Base-by-base conservation (phyloP, 345 rosid species). In the Clarkia xantiana region DNA sequence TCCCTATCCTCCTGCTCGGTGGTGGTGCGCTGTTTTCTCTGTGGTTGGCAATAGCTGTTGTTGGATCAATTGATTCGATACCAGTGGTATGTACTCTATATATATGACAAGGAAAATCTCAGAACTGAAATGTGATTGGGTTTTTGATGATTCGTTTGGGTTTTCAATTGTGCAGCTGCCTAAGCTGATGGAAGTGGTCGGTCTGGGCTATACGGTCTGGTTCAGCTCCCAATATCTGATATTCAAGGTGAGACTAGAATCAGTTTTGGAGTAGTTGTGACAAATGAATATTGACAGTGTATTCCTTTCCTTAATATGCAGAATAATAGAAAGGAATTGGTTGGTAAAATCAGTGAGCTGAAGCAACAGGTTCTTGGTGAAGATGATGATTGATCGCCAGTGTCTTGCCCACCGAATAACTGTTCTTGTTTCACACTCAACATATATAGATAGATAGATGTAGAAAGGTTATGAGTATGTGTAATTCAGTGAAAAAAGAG, bases 201-300 rank as follows among this genome's bases (percentile, higher is more conserved):
- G 98, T 59, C 79, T 91, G 23, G 89, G 84, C 63, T 91, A 79
- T 72, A 58, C 93, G 14, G 18, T 75, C 53, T 91, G 98, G 98
- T 91, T 91, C 69, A 60, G 68, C 40, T 63, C 67, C 15, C 88
- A 93, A 2, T 91, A 77, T 61, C 72, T 91, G 62, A 62, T 91
- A 12, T 91, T 81, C 67, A 79, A 91, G 96, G 98, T 86, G 55
- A 29, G 18, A 20, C 23, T 40, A 17, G 6, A 9, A n/a, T 45
- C 2, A 18, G 19, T 44, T 13, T 42, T 3, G 34, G 11, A 36
- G 13, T 51, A 18, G 38, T 39, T 0, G 12, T n/a, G 10, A 18
- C 6, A 2, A 6, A 17, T 1, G 1, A 13, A 38, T 51, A 14
- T 25, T 18, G 23, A 40, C 11, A 16, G 7, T 15, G 46, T n/a